Conservation (phyloP, 371 early-diverging fungal genomes). For the Actinomucor elegans region DNA sequence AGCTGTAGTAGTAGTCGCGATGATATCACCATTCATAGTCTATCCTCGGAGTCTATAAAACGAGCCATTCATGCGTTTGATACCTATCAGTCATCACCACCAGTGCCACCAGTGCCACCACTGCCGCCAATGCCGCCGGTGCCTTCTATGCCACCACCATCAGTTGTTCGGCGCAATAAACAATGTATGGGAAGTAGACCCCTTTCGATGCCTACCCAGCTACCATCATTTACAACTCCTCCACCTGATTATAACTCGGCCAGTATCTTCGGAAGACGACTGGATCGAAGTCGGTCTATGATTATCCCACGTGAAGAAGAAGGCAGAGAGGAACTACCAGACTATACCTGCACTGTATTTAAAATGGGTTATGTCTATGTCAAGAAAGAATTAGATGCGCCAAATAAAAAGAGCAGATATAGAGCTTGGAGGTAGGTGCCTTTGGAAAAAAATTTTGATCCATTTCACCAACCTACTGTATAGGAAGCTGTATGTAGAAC, state of each 20-base stretch:
- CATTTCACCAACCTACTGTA: background rate
- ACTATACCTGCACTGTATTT: conserved; percentile 43
- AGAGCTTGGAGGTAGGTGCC: conserved; percentile 41
- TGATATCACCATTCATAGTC: background rate
- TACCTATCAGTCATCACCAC: conserved; percentile 14
- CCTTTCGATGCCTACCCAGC: conserved; percentile 19
- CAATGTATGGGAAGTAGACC: conserved; percentile 10
- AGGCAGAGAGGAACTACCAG: conserved; percentile 38
- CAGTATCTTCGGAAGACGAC: conserved; percentile 7
- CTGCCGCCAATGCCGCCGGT: background rate
- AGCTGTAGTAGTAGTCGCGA: background rate
- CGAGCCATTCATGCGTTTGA: conserved; percentile 32
- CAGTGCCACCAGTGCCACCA: background rate
- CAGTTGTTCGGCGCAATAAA: conserved; percentile 14
- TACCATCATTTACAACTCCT: conserved; percentile 20
- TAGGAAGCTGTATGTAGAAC: conserved; percentile 43
- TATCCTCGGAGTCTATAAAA: conserved; percentile 8
- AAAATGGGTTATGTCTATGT: conserved; percentile 50
- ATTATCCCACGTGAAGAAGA: conserved; percentile 32
- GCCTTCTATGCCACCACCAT: conserved; percentile 10
- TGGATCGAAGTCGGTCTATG: conserved; percentile 37
- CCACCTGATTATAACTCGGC: conserved; percentile 7
- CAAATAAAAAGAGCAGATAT: conserved; percentile 30
- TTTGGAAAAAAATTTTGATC: background rate
- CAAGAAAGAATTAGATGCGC: conserved; percentile 43